Conservation (phyloP, 2,329 filamentous ascomycete genomes). For the Ophiocordyceps camponoti-rufipedis region DNA sequence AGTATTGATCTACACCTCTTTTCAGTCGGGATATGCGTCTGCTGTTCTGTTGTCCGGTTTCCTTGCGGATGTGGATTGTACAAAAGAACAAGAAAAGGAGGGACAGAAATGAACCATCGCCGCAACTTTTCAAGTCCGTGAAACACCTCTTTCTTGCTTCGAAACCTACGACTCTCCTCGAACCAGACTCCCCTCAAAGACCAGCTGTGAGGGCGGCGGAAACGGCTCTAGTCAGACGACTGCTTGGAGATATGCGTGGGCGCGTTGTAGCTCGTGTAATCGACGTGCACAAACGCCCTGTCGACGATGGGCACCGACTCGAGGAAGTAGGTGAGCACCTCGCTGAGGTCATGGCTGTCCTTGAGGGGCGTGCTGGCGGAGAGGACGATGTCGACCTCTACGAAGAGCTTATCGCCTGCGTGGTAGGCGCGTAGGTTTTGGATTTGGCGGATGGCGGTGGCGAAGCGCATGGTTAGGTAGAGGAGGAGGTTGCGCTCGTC, state of each 20-base stretch:
- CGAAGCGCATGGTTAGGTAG: conserved; percentile 88
- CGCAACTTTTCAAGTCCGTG: too few species aligned
- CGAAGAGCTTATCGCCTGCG: conserved; percentile 68
- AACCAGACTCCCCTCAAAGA: not conserved
- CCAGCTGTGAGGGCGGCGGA: not conserved
- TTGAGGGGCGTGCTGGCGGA: conserved; percentile 57
- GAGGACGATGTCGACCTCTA: conserved; percentile 66
- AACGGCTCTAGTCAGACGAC: conserved; percentile 2
- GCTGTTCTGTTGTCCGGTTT: too few species aligned
- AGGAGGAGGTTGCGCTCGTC: conserved; percentile 73
- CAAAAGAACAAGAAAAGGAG: too few species aligned
- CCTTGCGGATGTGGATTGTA: too few species aligned
- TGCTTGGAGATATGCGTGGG: conserved; percentile 36
- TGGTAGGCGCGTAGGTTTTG: conserved; percentile 76
- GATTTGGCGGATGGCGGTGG: conserved; percentile 70
- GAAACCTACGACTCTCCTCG: too few species aligned
- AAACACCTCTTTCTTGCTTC: not conserved
- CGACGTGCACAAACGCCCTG: conserved; percentile 50
- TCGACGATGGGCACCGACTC: conserved; percentile 70
- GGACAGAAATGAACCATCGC: too few species aligned
- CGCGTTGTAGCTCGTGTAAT: conserved; percentile 43
- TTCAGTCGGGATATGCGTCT: too few species aligned
- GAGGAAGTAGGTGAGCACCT: conserved; percentile 66
- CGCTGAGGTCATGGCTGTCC: conserved; percentile 63
- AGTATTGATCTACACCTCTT: too few species aligned